Evolutionary conservation across 2,329 filamentous ascomycete genomes (phyloP), one percentile per base, ranked within the genome.

Genomic region (Colletotrichum sp.): DNA sequence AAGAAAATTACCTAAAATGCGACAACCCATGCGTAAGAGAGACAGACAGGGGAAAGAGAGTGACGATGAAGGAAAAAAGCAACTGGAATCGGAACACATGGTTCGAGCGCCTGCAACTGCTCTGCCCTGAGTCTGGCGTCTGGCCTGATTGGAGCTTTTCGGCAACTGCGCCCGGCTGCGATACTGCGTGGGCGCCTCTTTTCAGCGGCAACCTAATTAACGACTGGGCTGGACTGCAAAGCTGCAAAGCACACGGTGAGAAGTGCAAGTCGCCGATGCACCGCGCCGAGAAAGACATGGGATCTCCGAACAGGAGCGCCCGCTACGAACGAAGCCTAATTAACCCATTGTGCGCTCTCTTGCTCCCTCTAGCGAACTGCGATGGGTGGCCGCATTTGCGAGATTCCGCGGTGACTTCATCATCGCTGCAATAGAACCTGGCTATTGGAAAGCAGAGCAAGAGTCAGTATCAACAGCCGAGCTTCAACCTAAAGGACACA

Each of bases 21-120:
- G 26, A 24, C 30, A 9, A 32, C 34, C n/a, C 39, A 70, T 63
- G 30, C 18, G 39, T 13, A 26, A 30, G n/a, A 24, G 63, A 63
- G 24, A 24, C 36, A 66, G 36, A 36, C 26, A 52, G 65, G 55
- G 55, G 60, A 14, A 36, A 61, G 30, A 61, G 26, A 26, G 21
- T 16, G 36, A 55, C 21, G 13, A 43, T 21, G 55, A 43, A 65
- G 26, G 39, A 39, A n/a, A 32, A 65, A 68, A 69, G 43, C 43
- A 64, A 65, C 36, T 43, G 30, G 64, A 73, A 68, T 75, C 64
- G 70, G 61, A 73, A 68, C 43, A 65, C 59, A 52, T 68, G 73
- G 73, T 75, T 68, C 73, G 63, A 75, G 73, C 73, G 70, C 73
- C 64, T 75, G 63, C 73, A 68, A 24, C 71, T 64, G 68, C 68